These are phyloP conservation scores for Trichoderma harzianum DNA, from an alignment of 2,329 filamentous ascomycete species.

Conservation along the genomic window DNA sequence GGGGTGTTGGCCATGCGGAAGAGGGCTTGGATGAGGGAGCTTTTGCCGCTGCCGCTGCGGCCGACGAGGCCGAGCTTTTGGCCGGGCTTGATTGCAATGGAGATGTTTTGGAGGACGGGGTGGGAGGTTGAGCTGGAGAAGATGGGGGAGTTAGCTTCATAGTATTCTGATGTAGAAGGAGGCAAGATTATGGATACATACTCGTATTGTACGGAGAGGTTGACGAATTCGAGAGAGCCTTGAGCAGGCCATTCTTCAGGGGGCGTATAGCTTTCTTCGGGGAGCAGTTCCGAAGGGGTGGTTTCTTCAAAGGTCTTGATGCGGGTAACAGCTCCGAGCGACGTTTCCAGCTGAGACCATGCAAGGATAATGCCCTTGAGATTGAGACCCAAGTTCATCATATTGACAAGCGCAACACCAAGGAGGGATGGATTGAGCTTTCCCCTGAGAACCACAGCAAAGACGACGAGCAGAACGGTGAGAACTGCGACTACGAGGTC, in stretches of 20 bases:
- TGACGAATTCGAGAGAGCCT: conserved; percentile 26
- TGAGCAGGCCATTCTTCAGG: conserved; percentile 24
- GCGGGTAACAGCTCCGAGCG: conserved; percentile 29
- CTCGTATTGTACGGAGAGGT: conserved; percentile 29
- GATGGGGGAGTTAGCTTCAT: neutral
- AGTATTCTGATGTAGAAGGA: neutral
- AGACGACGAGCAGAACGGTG: conserved; percentile 35
- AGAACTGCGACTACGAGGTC: conserved; percentile 50
- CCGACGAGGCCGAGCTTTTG: conserved; percentile 45
- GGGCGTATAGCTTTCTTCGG: conserved; percentile 21
- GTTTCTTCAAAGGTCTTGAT: conserved; percentile 28
- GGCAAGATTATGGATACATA: conserved; percentile 19
- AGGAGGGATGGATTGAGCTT: conserved; percentile 32
- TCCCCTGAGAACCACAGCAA: conserved; percentile 37
- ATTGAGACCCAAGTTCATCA: conserved; percentile 28
- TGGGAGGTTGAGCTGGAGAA: conserved; percentile 21
- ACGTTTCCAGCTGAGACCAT: conserved; percentile 32
- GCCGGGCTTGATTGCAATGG: conserved; percentile 31
- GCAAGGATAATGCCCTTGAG: conserved; percentile 29
- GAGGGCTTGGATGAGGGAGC: conserved; percentile 42
- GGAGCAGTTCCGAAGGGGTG: conserved; percentile 26
- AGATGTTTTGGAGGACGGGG: conserved; percentile 31
- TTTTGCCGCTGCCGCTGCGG: conserved; percentile 39
- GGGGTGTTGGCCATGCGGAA: conserved; percentile 47
- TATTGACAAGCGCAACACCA: conserved; percentile 38